These are phyloP conservation scores for Paecilomyces niveus DNA, from an alignment of 2,329 filamentous ascomycete genomes.

Conservation along the genomic window DNA sequence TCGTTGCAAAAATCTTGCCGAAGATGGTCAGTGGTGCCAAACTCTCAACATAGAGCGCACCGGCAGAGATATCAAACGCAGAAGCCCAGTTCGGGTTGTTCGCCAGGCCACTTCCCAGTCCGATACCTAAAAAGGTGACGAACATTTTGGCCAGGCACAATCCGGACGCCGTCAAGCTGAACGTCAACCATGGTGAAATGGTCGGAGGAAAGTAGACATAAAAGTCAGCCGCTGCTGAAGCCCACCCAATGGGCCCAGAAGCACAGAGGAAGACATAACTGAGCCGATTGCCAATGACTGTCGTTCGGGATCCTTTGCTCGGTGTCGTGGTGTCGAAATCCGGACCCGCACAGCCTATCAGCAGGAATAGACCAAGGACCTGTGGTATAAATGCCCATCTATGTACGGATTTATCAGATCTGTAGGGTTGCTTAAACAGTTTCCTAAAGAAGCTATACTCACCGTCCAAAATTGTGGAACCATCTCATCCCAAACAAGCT, in stretches of 20 bases:
- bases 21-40: slow-evolving; percentile 25
- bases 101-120: slow-evolving; percentile 23
- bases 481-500: slow-evolving; percentile 20
- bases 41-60: slow-evolving; percentile 24
- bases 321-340: slow-evolving; percentile 17
- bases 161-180: slow-evolving; percentile 7
- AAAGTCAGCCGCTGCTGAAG: slow-evolving; percentile 22
- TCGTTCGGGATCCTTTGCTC: slow-evolving; percentile 5
- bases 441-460: slow-evolving; percentile 3
- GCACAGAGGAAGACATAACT: slow-evolving; percentile 20
- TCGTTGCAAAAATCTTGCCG: slow-evolving; percentile 28
- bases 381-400: slow-evolving; percentile 26
- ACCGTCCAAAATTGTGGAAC: slow-evolving; percentile 29
- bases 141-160: slow-evolving; percentile 19
- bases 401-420: neutral
- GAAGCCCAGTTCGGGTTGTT: slow-evolving; percentile 18
- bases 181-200: slow-evolving; percentile 21
- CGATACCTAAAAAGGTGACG: slow-evolving; percentile 24
- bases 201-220: slow-evolving; percentile 28
- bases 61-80: slow-evolving; percentile 21
- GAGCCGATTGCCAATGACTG: slow-evolving; percentile 11
- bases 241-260: slow-evolving; percentile 18
- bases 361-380: slow-evolving; percentile 23
- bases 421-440: too few species aligned
- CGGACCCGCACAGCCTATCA: slow-evolving; percentile 25